phyloP scores from a whole-genome alignment of 345 rosid genomes.

The Moringa oleifera region DNA sequence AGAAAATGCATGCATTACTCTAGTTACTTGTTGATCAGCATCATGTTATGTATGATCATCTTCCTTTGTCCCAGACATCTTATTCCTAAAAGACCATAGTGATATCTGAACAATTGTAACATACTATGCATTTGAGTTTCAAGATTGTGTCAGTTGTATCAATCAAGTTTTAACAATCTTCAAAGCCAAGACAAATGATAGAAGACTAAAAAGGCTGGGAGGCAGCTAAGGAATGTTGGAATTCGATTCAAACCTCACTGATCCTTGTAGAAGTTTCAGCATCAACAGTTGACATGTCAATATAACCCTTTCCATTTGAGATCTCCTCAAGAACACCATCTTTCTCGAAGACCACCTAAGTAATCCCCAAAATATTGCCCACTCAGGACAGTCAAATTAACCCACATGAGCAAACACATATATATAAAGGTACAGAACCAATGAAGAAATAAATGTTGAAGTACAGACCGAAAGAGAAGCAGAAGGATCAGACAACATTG shows the following conservation, averaged over 20 bases:
- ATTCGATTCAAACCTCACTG: constrained; percentile 40
- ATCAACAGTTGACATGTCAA: constrained; percentile 96
- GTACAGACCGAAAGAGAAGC: constrained; percentile 74
- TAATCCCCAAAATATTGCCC: constrained; percentile 9
- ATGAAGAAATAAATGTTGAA: not conserved
- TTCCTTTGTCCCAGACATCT: no score
- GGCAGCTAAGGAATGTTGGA: not conserved
- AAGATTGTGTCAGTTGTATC: not conserved
- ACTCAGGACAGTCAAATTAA: not conserved
- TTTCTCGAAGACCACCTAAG: constrained; percentile 84
- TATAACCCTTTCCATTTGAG: constrained; percentile 64
- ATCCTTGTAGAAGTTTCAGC: constrained; percentile 78
- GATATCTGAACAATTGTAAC: no score
- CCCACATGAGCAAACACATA: not conserved
- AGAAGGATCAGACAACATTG: constrained; percentile 83
- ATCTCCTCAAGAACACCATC: constrained; percentile 75
- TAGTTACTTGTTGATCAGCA: not conserved
- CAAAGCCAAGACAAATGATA: not conserved
- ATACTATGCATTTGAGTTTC: not conserved
- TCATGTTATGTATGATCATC: not conserved
- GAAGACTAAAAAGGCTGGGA: not conserved
- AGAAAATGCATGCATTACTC: not conserved
- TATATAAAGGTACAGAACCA: not conserved
- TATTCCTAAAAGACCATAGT: no score
- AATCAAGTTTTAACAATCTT: not conserved